Evolutionary conservation across 768 basidiomycete species (phyloP).

Genomic region (Brasilioporus rufonigricans): DNA sequence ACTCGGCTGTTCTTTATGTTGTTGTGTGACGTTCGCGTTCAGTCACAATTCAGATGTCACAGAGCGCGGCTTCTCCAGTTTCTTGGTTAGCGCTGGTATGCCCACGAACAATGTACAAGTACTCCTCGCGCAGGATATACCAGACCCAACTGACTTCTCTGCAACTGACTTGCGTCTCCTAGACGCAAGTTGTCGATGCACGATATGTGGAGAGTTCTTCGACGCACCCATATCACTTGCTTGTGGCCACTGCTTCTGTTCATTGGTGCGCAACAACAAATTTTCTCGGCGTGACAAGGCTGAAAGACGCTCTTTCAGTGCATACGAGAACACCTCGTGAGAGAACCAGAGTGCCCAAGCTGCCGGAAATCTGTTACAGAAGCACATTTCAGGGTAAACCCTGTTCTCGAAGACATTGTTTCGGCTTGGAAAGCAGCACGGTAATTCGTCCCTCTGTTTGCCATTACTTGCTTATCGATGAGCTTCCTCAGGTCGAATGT

Average conservation of each 20-base stretch:
- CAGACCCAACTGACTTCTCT: constrained; percentile 74
- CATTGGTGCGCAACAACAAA: constrained; percentile 48
- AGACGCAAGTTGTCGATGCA: constrained; percentile 67
- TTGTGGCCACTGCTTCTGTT: constrained; percentile 86
- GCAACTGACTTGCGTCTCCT: constrained; percentile 55
- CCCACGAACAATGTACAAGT: constrained; percentile 28
- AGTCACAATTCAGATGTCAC: constrained; percentile 28
- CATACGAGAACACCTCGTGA: constrained; percentile 55
- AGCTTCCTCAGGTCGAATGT: constrained; percentile 39
- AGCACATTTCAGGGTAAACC: constrained; percentile 62
- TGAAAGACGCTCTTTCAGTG: constrained; percentile 47
- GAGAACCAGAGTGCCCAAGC: constrained; percentile 67
- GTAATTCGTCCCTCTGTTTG: constrained; percentile 34
- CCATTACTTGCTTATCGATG: background rate
- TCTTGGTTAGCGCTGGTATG: constrained; percentile 12
- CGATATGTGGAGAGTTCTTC: constrained; percentile 74
- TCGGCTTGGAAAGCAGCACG: constrained; percentile 70
- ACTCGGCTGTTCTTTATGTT: background rate
- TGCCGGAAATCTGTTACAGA: constrained; percentile 64
- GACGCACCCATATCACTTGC: constrained; percentile 68
- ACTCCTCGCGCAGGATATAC: constrained; percentile 37
- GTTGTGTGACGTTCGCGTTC: constrained; percentile 22
- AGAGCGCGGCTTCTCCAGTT: constrained; percentile 6
- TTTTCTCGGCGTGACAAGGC: background rate
- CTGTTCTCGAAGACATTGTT: constrained; percentile 67